Evolutionary conservation across 2,329 filamentous ascomycete species (phyloP).

Genomic region (Aureobasidium sp.): DNA sequence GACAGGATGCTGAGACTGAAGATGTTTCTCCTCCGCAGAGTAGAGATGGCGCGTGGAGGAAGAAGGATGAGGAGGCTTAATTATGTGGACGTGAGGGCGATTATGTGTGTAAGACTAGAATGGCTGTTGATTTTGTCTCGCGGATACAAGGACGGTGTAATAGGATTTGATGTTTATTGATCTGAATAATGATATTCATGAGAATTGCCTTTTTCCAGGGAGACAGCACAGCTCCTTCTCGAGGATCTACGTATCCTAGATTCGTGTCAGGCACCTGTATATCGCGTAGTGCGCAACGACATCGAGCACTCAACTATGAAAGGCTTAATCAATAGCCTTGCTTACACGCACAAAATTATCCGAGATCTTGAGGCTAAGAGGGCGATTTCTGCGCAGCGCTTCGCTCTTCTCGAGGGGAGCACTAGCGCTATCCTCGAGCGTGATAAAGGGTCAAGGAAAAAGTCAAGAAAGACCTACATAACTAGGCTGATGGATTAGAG

Average conservation of each 20-base stretch:
- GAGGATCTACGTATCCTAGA: no score
- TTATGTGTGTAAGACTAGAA: background rate
- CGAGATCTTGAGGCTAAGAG: background rate
- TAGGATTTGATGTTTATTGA: no score
- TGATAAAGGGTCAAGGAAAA: background rate
- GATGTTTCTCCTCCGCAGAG: background rate
- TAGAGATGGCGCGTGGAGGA: background rate
- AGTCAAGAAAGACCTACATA: background rate
- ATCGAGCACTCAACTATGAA: background rate
- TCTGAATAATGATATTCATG: no score
- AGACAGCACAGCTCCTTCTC: no score
- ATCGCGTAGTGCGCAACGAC: background rate
- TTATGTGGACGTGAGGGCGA: background rate
- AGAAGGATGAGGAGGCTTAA: constrained; percentile 3
- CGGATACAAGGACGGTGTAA: no score
- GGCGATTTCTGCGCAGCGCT: background rate
- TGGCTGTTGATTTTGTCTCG: no score
- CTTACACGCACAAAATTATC: background rate
- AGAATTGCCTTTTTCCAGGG: no score
- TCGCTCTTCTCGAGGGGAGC: background rate
- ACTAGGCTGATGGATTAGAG: no score
- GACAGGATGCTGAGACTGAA: constrained; percentile 18
- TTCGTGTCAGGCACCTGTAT: no score
- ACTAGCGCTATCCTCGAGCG: background rate
- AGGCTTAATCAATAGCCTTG: background rate